Percentiles rank a stretch among this genome's conserved stretches.
These are phyloP conservation scores for Cercospora sojina DNA, from an alignment of 2,329 filamentous ascomycete species.

Conservation along the genomic window DNA sequence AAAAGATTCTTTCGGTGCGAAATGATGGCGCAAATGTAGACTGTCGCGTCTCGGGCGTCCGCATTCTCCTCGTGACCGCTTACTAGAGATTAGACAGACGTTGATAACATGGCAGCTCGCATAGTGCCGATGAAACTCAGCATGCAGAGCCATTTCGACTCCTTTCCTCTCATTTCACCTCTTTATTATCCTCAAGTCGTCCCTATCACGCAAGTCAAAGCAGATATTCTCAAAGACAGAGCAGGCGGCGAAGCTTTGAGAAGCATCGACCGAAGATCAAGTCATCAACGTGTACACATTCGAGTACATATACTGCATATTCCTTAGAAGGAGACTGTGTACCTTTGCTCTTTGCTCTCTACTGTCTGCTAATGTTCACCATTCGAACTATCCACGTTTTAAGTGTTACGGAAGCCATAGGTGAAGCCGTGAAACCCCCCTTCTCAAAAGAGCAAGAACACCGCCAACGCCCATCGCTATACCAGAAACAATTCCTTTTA, in stretches of 20 bases:
- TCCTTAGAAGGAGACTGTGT: not conserved
- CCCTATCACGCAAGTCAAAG: not conserved
- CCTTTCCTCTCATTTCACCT: not conserved
- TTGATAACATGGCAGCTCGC: not conserved
- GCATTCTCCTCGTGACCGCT: not conserved
- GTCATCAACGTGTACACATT: not conserved
- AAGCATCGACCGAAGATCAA: not conserved
- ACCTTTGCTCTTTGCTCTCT: not conserved
- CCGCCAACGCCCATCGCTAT: conserved; percentile 11
- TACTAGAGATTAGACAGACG: not conserved
- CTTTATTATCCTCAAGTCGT: not conserved
- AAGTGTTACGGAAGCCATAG: not conserved
- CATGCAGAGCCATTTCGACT: not conserved
- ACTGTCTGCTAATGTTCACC: not conserved
- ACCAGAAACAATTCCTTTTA: not conserved
- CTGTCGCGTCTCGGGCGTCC: not conserved
- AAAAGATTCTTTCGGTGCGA: not conserved
- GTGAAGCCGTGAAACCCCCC: not conserved
- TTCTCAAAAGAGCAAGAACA: not conserved
- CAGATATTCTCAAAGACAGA: not conserved
- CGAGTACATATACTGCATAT: not conserved
- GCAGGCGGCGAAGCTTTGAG: not conserved
- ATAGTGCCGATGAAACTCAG: not conserved
- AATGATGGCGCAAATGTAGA: not conserved
- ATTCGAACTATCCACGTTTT: not conserved